Base-by-base conservation (phyloP, 495 filamentous ascomycete genomes). In the Lasiosphaeris hirsuta region DNA sequence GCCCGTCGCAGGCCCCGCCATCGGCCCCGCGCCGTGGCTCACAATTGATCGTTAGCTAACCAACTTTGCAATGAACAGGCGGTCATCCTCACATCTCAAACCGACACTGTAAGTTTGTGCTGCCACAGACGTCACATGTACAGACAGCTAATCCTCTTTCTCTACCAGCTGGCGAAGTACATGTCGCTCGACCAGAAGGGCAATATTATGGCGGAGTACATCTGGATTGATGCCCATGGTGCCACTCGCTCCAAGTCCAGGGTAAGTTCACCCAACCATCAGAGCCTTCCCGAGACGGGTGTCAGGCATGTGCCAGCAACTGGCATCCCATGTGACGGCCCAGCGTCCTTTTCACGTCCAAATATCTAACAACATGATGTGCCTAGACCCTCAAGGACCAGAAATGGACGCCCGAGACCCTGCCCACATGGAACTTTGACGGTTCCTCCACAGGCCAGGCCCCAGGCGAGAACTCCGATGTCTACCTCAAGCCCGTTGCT, bases 361-460 rank as follows among this genome's bases (percentile, higher is more conserved):
- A 10, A 51, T 2, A 0, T 38, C 9, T 63, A 56, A 64, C 63
- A 41, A 62, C 56, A 50, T 18, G n/a, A 35, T 38, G 33, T 45
- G 43, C 41, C 18, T 72, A 97, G 93, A 97, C 93, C 62, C 83
- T 96, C 40, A 81, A 77, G 66, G 85, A 86, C 73, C 74, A 78
- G 38, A 76, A 69, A 48, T 72, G 75, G 67, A 74, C 69, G 58
- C 69, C 90, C 56, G 87, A 90, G 54, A 90, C 97, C 58, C 90
- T 98, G 57, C 90, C 93, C 58, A 90, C 96, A 74, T 98, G 94
- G 94, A 98, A 97, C 82, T 98, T 98, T 69, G 94, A 98, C 71
- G 94, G 94, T 72, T 96, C 90, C 53, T 96, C 92, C 15, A 96
- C 90, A 64, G 89, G 81, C 66, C 94, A 98, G 75, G 94, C 94